Evolutionary conservation across 2,329 filamentous ascomycete species (phyloP).

Genomic region (Diaporthe citri): DNA sequence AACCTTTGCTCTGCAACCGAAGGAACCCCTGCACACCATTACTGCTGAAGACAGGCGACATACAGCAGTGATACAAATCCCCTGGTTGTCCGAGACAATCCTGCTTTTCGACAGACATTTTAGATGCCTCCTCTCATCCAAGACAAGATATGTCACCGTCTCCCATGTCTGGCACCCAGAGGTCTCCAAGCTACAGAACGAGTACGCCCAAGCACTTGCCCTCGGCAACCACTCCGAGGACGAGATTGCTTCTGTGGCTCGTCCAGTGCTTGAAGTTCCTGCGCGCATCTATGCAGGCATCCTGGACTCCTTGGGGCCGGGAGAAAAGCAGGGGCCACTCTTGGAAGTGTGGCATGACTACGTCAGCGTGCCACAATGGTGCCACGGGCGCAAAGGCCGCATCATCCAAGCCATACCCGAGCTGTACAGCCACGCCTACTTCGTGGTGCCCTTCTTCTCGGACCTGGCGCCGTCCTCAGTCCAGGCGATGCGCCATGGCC

Average conservation of each 20-base stretch:
- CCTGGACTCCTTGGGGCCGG: not conserved
- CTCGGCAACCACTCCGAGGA: not conserved
- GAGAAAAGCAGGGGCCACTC: not conserved
- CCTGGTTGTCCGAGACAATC: not conserved
- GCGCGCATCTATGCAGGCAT: not conserved
- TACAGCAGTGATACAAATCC: not conserved
- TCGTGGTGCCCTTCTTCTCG: conserved; percentile 31
- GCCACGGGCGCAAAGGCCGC: conserved; percentile 17
- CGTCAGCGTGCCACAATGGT: conserved; percentile 42
- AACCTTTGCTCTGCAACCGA: not conserved
- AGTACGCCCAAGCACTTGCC: not conserved
- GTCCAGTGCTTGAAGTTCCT: not conserved
- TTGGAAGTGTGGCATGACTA: conserved; percentile 46
- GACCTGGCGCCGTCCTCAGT: conserved; percentile 23
- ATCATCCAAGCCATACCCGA: conserved; percentile 34
- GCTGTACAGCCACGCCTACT: conserved; percentile 32
- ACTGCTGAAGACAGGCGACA: not conserved
- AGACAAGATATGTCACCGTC: not conserved
- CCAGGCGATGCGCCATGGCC: not conserved
- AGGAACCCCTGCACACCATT: not conserved
- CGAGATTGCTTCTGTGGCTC: not conserved
- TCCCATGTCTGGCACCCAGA: not conserved
- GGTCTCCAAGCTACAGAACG: not conserved
- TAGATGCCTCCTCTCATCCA: not conserved
- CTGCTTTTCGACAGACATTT: not conserved